Conservation (phyloP, 208 protist species). For the Leishmania mexicana region DNA sequence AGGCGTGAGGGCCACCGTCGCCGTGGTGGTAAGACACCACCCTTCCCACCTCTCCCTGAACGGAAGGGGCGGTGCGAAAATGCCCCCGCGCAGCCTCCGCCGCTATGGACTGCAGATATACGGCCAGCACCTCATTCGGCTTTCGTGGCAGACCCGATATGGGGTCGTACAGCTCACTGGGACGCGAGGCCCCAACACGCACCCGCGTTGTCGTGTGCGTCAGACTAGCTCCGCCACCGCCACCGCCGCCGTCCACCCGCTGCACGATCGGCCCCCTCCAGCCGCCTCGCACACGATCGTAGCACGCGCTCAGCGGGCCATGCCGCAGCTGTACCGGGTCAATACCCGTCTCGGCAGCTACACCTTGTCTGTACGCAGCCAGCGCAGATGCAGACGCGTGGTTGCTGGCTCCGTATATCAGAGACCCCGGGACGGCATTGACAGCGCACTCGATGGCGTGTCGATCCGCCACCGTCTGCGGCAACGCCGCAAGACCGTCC, state of each 20-base stretch:
- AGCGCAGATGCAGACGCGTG: constrained; percentile 7
- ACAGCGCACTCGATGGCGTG: constrained; percentile 9
- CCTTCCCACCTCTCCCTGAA: neutral
- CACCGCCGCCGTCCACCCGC: neutral
- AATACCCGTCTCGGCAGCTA: constrained; percentile 19
- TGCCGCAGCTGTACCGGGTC: constrained; percentile 22
- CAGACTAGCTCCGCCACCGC: neutral
- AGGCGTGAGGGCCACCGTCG: neutral
- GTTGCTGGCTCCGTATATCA: constrained; percentile 5
- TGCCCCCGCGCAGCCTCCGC: neutral
- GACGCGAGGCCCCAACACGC: constrained; percentile 1
- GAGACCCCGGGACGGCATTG: constrained; percentile 1
- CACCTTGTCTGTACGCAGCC: constrained; percentile 13
- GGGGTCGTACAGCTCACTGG: constrained; percentile 20
- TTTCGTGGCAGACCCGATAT: constrained; percentile 20
- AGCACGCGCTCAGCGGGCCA: constrained; percentile 7
- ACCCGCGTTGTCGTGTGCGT: constrained; percentile 10
- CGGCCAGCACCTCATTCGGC: constrained; percentile 26
- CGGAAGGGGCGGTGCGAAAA: neutral
- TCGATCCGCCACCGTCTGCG: constrained; percentile 8
- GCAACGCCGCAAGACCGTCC: constrained; percentile 10
- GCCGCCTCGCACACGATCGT: constrained; percentile 12
- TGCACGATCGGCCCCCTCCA: neutral
- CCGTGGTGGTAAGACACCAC: neutral
- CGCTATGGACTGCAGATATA: constrained; percentile 11